Base-by-base conservation (phyloP, 495 filamentous ascomycete species). In the Hypoxylon intermedium region DNA sequence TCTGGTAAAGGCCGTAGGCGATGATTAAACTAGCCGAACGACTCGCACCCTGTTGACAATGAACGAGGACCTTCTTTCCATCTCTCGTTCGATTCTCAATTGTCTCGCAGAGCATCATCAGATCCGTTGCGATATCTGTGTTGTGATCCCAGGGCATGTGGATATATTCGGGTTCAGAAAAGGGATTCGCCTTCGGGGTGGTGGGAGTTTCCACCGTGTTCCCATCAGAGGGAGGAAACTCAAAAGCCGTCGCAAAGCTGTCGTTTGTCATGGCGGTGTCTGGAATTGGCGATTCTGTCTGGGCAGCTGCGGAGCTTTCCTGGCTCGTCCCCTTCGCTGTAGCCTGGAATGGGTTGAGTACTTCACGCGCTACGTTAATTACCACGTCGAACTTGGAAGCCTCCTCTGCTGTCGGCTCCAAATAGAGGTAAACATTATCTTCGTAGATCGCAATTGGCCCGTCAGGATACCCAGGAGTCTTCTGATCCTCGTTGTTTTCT, bases 81-180 rank as follows among this genome's bases (percentile, higher is more conserved):
- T 90, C 80, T 26, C 83, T 80, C 1, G 91, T 85, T 44, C 89
- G 83, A 28, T 88, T 84, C 51, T 96, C 91, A 53, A 98, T 93
- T 9, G 88, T 78, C 63, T 96, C 88, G 67, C 94, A 96, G n/a
- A 98, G 78, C 34, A 77, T 78, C 69, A 88, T 85, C 23, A 98
- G 75, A 68, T 98, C 94, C 18, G 89, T 86, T 12, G 93, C 85
- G 56, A 98, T 96, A 58, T 97, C 91, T 0, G 93, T 96, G 67
- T 98, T 97, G 74, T 98, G 94, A 61, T 98, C 95, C 94, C 94
- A 98, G 2, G 85, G 88, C 41, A 98, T 89, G 69, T 98, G 94
- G 45, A 98, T 86, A 69, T 98, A 98, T 71, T 98, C 94, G 1
- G 94, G 94, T 19, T 85, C 75, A 12, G 78, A 74, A 34, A 75